Percentiles rank a stretch among this genome's conserved stretches.
Conservation (phyloP, 1,139 yeast genomes). For the Sugiyamaella paludigena region DNA sequence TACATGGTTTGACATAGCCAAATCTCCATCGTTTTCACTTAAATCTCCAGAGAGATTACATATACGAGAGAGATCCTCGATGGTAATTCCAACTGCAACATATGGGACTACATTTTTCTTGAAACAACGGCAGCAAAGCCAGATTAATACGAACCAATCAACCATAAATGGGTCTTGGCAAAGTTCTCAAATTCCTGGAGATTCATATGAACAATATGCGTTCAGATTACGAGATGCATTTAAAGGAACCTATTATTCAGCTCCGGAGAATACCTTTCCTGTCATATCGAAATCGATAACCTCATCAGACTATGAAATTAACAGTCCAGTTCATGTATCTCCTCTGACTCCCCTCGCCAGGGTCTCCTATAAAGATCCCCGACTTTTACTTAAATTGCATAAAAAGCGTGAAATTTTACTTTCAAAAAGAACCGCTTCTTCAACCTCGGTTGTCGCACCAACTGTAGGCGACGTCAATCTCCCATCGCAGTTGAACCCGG, state of each 20-base stretch:
- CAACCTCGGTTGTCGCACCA: conserved; percentile 5
- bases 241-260: conserved; percentile 17
- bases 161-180: conserved; percentile 6
- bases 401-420: conserved; percentile 8
- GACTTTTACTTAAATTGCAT: conserved; percentile 5
- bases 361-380: conserved; percentile 12
- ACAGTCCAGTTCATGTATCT: background rate
- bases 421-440: conserved; percentile 1
- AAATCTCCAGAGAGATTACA: background rate
- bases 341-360: conserved; percentile 10
- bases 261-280: background rate
- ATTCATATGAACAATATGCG: conserved; percentile 15
- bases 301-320: conserved; percentile 1
- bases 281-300: conserved; percentile 14
- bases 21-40: background rate
- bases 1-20: background rate
- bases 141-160: conserved; percentile 5
- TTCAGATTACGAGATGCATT: conserved; percentile 18
- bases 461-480: conserved; percentile 6
- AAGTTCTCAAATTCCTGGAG: background rate
- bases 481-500: conserved; percentile 15
- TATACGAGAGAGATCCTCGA: background rate
- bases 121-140: background rate
- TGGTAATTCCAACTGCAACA: conserved; percentile 15
- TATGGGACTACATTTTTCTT: conserved; percentile 22